Evolutionary conservation across 441 rosid genomes (phyloP).

Genomic region (Syzygium syzygioides): DNA sequence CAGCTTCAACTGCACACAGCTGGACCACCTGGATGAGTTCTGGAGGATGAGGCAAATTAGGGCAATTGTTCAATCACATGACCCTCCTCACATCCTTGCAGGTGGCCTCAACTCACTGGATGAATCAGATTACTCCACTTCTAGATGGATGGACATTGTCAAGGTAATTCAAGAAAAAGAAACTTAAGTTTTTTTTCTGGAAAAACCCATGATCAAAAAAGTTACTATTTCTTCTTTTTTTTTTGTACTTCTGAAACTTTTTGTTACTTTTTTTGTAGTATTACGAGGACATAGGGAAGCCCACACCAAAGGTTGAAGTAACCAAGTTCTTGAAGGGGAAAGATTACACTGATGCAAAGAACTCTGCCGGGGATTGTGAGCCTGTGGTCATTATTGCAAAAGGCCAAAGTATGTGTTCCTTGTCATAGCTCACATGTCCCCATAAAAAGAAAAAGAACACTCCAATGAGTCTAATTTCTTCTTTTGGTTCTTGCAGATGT

Average conservation of each 20-base stretch:
- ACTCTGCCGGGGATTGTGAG: conserved; percentile 79
- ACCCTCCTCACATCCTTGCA: conserved; percentile 57
- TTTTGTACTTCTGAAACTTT: background rate
- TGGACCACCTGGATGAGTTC: conserved; percentile 82
- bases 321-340: conserved; percentile 54
- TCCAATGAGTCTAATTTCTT: background rate
- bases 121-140: conserved; percentile 66
- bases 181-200: background rate
- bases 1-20: conserved; percentile 74
- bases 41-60: conserved; percentile 88
- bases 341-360: conserved; percentile 62
- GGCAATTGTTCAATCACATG: conserved; percentile 51
- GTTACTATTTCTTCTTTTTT: background rate
- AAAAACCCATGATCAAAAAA: background rate
- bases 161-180: conserved; percentile 33
- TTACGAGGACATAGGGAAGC: conserved; percentile 86
- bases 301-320: conserved; percentile 66
- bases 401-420: conserved; percentile 57
- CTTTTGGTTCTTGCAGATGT: conserved; percentile 33
- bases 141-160: conserved; percentile 84
- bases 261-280: conserved; percentile 31
- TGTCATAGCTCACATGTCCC: background rate
- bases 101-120: conserved; percentile 78
- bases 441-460: background rate
- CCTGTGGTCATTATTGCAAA: conserved; percentile 86